These are phyloP conservation scores for Cystobasidium onofrii DNA, from an alignment of 768 basidiomycete species.

Conservation along the genomic window DNA sequence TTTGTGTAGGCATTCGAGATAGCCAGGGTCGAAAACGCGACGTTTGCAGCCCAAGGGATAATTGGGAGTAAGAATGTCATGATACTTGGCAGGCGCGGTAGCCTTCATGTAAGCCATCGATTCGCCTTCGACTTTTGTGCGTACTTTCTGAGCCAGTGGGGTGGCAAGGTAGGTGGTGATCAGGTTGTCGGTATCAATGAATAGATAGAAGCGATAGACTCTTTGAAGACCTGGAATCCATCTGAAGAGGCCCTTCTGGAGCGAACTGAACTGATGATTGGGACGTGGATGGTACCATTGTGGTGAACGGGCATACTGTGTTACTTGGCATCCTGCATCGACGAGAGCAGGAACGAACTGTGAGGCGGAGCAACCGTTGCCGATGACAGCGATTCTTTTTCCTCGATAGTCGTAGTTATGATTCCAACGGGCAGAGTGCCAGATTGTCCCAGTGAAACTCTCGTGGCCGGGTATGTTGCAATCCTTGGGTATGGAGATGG, in stretches of 20 bases:
- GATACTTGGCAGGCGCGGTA: slow-evolving; percentile 52
- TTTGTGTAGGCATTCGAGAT: slow-evolving; percentile 53
- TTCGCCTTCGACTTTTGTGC: slow-evolving; percentile 1
- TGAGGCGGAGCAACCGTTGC: neutral
- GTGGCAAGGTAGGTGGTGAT: slow-evolving; percentile 12
- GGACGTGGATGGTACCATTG: slow-evolving; percentile 3
- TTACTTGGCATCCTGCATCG: neutral
- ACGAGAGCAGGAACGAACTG: neutral
- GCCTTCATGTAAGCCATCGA: slow-evolving; percentile 31
- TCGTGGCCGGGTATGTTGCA: slow-evolving; percentile 7
- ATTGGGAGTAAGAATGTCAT: slow-evolving; percentile 51
- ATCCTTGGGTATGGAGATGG: slow-evolving; percentile 15
- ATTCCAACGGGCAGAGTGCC: neutral
- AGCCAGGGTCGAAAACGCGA: slow-evolving; percentile 57
- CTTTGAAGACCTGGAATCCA: slow-evolving; percentile 34
- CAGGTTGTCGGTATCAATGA: slow-evolving; percentile 34
- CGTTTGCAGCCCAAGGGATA: slow-evolving; percentile 48
- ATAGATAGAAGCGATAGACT: slow-evolving; percentile 34
- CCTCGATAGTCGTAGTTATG: neutral
- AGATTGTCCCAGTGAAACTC: neutral
- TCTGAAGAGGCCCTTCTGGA: slow-evolving; percentile 28
- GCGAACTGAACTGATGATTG: slow-evolving; percentile 10
- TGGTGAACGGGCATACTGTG: slow-evolving; percentile 21
- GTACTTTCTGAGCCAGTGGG: neutral
- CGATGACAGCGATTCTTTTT: slow-evolving; percentile 4